Conservation (phyloP, 2,329 filamentous ascomycete genomes). For the Zymoseptoria ardabiliae region DNA sequence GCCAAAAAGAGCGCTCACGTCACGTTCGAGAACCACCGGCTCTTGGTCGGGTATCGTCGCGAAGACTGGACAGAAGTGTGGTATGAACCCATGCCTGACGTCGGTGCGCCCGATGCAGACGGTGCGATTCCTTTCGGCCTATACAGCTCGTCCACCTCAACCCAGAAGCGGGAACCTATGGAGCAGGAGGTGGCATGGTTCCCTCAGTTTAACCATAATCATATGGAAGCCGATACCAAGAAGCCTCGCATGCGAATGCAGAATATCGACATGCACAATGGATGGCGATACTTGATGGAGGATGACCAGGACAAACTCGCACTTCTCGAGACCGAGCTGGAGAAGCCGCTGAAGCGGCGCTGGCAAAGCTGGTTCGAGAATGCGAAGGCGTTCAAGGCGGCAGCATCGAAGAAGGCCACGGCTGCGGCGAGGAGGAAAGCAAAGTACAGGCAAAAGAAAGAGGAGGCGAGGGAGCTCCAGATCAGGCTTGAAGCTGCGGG, state of each 20-base stretch:
- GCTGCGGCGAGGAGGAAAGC: background rate
- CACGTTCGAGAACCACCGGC: background rate
- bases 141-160: background rate
- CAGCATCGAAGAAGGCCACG: too few relatives aligned
- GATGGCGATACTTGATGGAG: background rate
- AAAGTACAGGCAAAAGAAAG: background rate
- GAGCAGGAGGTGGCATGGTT: background rate
- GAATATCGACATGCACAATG: background rate
- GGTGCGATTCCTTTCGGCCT: background rate
- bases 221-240: background rate
- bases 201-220: background rate
- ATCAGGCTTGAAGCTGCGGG: background rate
- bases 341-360: background rate
- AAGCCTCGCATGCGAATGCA: background rate
- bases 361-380: background rate
- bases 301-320: too few relatives aligned
- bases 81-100: background rate
- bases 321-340: background rate
- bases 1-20: background rate
- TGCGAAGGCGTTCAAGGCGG: background rate
- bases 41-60: background rate
- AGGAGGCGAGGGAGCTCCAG: background rate
- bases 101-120: background rate
- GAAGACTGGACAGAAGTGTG: background rate
- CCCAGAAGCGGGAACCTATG: background rate